These are phyloP conservation scores for Mortierella antarctica DNA, from an alignment of 192 early-diverging fungal species.

Conservation along the genomic window DNA sequence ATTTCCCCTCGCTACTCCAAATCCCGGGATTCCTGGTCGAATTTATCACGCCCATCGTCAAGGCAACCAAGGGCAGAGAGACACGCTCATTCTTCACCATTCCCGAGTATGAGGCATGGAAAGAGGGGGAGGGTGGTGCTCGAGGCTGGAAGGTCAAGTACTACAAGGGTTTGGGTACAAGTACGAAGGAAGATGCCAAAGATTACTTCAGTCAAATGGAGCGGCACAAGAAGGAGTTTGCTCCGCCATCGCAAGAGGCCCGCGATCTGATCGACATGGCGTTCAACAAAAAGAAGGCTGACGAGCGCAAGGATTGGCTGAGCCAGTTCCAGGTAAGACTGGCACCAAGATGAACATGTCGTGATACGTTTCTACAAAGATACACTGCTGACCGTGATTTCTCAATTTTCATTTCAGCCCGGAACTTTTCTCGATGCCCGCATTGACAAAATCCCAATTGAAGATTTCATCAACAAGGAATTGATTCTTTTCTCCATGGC, in stretches of 20 bases:
- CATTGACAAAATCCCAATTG: slow-evolving; percentile 78
- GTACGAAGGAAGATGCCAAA: slow-evolving; percentile 83
- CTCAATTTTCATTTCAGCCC: slow-evolving; percentile 58
- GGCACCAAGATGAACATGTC: neutral
- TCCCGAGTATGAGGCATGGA: slow-evolving; percentile 93
- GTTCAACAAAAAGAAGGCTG: slow-evolving; percentile 93
- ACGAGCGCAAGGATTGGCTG: slow-evolving; percentile 97
- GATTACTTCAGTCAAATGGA: slow-evolving; percentile 90
- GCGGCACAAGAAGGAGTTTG: slow-evolving; percentile 85
- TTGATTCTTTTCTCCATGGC: slow-evolving; percentile 94
- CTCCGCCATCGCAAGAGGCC: slow-evolving; percentile 64
- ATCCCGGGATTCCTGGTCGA: slow-evolving; percentile 92
- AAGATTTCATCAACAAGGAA: slow-evolving; percentile 96
- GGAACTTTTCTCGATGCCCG: slow-evolving; percentile 93
- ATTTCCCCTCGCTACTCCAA: slow-evolving; percentile 91
- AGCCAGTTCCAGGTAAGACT: slow-evolving; percentile 65
- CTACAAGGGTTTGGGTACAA: slow-evolving; percentile 98
- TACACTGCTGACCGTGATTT: neutral
- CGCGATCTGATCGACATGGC: slow-evolving; percentile 93
- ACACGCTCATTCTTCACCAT: slow-evolving; percentile 89
- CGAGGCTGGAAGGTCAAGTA: slow-evolving; percentile 92
- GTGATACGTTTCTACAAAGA: neutral
- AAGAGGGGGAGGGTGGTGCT: slow-evolving; percentile 68
- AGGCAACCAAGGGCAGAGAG: slow-evolving; percentile 74
- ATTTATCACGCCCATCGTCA: slow-evolving; percentile 98